Base-by-base conservation (phyloP, 2,329 filamentous ascomycete species). In the Pseudocercospora fijiensis region DNA sequence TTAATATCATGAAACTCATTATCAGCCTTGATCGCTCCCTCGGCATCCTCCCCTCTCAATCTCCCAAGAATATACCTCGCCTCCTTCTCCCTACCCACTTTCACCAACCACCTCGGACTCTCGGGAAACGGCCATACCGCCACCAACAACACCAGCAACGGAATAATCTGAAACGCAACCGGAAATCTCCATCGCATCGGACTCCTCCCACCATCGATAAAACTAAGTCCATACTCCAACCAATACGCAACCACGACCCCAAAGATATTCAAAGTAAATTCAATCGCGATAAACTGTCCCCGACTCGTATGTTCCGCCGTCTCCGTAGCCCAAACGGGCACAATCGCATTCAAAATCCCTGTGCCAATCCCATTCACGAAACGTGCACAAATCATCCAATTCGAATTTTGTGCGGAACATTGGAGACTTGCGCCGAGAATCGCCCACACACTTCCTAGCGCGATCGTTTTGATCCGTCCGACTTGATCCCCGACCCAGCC, bases 201-300 rank as follows among this genome's bases (percentile, higher is more conserved):
- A 45, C 63, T 66, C 49, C 45, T 56, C 1, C 67, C 67, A 11
- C 58, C 65, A 60, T 69, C 65, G 9, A 70, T 67, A 47, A 73
- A 73, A 10, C 62, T 63, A 3, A 56, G 61, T 52, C 52, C 70
- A 61, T 68, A 80, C 58, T 79, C 77, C 9, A 81, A 69, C 78
- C 78, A 80, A 65, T 76, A 76, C 4, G 74, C 74, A 4, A 75
- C 73, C 8, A 79, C 20, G 0, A 90, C 86, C 70, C 88, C 88
- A 55, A 90, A 86, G 65, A 90, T 90, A 71, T 91, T 91, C 8
- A 90, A 76, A 0, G 88, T 90, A 66, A 91, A 91, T 70, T 91
- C 88, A 49, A 71, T 64, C 27, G 64, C 64, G 49, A 71, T 67
- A 49, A 74, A 74, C 24, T 67, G 83, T 5, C 89, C 89, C 45